These are phyloP conservation scores for Veloporphyrellus conicus DNA, from an alignment of 1,284 basidiomycete species.

Conservation along the genomic window DNA sequence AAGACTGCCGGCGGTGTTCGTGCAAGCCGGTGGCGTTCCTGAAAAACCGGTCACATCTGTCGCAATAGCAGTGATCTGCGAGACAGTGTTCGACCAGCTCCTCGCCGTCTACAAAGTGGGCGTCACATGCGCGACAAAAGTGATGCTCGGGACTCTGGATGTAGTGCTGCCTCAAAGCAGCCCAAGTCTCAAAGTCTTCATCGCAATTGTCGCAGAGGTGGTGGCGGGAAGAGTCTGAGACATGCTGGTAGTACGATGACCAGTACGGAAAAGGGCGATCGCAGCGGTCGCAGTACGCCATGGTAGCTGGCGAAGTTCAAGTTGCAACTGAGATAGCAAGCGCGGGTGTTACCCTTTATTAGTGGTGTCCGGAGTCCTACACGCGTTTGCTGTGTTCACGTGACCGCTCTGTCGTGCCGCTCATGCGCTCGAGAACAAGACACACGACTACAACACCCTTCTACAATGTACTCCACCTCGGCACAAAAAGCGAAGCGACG, in stretches of 20 bases:
- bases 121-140: constrained; percentile 45
- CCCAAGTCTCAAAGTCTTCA: constrained; percentile 16
- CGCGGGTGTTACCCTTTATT: no score
- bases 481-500: constrained; percentile 74
- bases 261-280: constrained; percentile 10
- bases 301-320: background rate
- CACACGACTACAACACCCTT: background rate
- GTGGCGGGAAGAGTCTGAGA: constrained; percentile 20
- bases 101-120: constrained; percentile 30
- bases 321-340: no score
- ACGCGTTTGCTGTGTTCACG: constrained; percentile 26
- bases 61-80: constrained; percentile 40
- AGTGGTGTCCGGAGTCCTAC: constrained; percentile 26
- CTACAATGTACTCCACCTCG: constrained; percentile 62
- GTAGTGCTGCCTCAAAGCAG: constrained; percentile 25
- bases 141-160: constrained; percentile 22
- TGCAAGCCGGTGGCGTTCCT: constrained; percentile 34
- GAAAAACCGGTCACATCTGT: constrained; percentile 40
- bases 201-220: constrained; percentile 21
- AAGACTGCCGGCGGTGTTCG: constrained; percentile 48
- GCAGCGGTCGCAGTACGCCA: constrained; percentile 22
- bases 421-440: background rate
- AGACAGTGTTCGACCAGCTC: constrained; percentile 35
- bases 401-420: constrained; percentile 17
- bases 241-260: constrained; percentile 24